Base-by-base conservation (phyloP, 495 filamentous ascomycete genomes). In the Baudoinia panamericana region DNA sequence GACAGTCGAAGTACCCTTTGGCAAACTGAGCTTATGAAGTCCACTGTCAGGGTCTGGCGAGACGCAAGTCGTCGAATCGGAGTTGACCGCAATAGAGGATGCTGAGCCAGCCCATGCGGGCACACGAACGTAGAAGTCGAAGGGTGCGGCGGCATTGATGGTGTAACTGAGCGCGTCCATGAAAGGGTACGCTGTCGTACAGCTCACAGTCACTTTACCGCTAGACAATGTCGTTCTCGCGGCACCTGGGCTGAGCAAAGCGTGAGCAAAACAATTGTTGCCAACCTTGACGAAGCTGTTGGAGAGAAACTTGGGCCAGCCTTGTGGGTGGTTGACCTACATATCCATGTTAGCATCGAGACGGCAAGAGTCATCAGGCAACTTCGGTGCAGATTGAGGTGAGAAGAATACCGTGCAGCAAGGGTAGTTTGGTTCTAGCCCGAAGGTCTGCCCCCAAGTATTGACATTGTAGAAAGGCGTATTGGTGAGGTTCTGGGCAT, bases 311-410 rank as follows among this genome's bases (percentile, higher is more conserved):
- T 79, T 78, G 0, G 75, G 73, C 43, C 66, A 69, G 0, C 68
- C 73, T 51, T 78, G 72, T 0, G 67, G 70, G 52, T 75, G 67
- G 50, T 78, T 77, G 39, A 79, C 73, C n/a, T n/a, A n/a, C n/a
- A n/a, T n/a, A n/a, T n/a, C n/a, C n/a, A n/a, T n/a, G n/a, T n/a
- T n/a, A n/a, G n/a, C n/a, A n/a, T n/a, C n/a, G n/a, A n/a, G n/a
- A n/a, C n/a, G n/a, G n/a, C n/a, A n/a, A n/a, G n/a, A n/a, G n/a
- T n/a, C n/a, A n/a, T n/a, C n/a, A n/a, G n/a, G n/a, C n/a, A n/a
- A n/a, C n/a, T n/a, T n/a, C n/a, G n/a, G n/a, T n/a, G n/a, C n/a
- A n/a, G n/a, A n/a, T n/a, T n/a, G n/a, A n/a, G n/a, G n/a, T n/a
- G n/a, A n/a, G n/a, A n/a, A n/a, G n/a, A n/a, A n/a, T n/a, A n/a